Conservation (phyloP, 129 eudicot genomes). For the Oenanthe sinensis region DNA sequence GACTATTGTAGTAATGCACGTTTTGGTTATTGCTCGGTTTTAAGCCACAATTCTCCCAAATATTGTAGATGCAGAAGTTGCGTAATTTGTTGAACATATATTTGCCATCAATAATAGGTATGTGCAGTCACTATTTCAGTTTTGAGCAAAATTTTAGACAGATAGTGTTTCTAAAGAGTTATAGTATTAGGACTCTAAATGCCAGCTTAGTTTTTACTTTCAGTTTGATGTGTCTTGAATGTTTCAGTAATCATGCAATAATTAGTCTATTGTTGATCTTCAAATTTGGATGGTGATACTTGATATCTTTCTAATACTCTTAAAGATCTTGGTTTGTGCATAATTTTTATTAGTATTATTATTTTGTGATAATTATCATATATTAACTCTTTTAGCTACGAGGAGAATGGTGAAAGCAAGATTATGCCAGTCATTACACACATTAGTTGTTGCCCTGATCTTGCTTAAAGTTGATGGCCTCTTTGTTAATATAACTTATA, state of each 20-base stretch:
- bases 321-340: neutral
- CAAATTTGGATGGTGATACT: neutral
- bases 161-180: neutral
- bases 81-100: neutral
- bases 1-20: neutral
- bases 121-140: neutral
- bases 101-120: neutral
- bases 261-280: neutral
- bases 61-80: neutral
- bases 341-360: neutral
- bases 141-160: neutral
- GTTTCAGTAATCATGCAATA: neutral
- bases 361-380: neutral
- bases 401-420: constrained; percentile 34
- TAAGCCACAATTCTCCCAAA: neutral
- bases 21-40: neutral
- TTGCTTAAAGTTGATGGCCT: constrained; percentile 40
- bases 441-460: constrained; percentile 25
- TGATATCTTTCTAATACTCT: neutral
- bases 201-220: neutral
- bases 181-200: neutral
- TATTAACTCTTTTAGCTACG: neutral
- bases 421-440: constrained; percentile 25
- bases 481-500: constrained; percentile 60
- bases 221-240: neutral